Percentiles rank a stretch among this genome's conserved stretches.
These are phyloP conservation scores for Ceratocystis alfenasii DNA, from an alignment of 2,329 filamentous ascomycete genomes.

Conservation along the genomic window DNA sequence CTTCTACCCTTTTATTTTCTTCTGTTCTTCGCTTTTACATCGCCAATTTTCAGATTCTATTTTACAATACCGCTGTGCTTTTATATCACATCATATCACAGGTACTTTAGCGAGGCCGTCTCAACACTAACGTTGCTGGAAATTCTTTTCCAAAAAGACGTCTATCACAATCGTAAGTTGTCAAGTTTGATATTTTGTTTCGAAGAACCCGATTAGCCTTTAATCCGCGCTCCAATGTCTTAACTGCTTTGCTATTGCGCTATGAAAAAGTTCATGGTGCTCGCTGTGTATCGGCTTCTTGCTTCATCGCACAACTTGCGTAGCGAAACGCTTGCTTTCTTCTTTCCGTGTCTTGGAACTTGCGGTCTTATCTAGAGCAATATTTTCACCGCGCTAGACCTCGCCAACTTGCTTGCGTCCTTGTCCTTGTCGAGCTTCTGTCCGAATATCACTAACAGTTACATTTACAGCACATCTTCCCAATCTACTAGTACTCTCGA, in stretches of 20 bases:
- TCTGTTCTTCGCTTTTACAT: not conserved
- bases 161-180: not conserved
- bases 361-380: not conserved
- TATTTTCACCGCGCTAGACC: not conserved
- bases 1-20: not conserved
- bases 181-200: not conserved
- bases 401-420: not conserved
- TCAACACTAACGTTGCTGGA: not conserved
- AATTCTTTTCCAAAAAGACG: not conserved
- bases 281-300: not conserved
- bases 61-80: too few relatives aligned
- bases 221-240: constrained; percentile 1
- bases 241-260: not conserved
- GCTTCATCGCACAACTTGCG: not conserved
- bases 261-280: not conserved
- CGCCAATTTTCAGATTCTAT: too few relatives aligned
- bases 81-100: too few relatives aligned
- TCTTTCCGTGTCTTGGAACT: constrained; percentile 3
- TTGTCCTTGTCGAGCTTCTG: not conserved
- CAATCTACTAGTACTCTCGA: not conserved
- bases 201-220: not conserved
- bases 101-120: not conserved
- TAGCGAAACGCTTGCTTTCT: not conserved
- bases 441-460: not conserved
- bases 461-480: not conserved